Base-by-base conservation (phyloP, 208 protist genomes). In the Naegleria fowleri region DNA sequence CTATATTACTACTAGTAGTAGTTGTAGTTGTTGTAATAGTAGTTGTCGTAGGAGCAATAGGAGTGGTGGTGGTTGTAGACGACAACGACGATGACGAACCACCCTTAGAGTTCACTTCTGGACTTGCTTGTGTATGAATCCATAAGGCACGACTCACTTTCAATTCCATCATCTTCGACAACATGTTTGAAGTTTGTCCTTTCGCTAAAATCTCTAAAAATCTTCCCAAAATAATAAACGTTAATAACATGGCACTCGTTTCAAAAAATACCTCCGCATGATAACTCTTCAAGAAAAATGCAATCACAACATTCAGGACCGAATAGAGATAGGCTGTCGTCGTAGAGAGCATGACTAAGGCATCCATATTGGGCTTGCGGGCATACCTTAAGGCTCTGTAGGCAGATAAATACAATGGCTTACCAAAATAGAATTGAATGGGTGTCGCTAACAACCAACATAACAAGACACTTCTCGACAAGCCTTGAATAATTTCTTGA, bases 161-260 rank as follows among this genome's bases (percentile, higher is more conserved):
- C 19, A 98, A 91, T 40, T 93, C 94, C 95, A 98, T 96, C 22
- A 99, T 91, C 15, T 95, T 92, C 38, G 95, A 93, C 13, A 99
- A 92, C 0, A 97, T 97, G 2, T 95, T 92, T 22, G 94, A 97
- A 33, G 98, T 98, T 91, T 96, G 95, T 41, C 96, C 94, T 92
- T 98, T 98, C 19, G 98, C 98, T 22, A 95, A 88, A 0, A 94
- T 94, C 93, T 99, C 98, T 5, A 99, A 95, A 67, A 67, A 67
- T 29, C 97, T 97, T 4, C 98, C 98, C 4, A 99, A 94, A 87
- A 98, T 94, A 93, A 99, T 98, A 91, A 99, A 98, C 13, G 96
- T 96, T 5, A 98, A 97, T 13, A 99, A 94, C 92, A 97, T 95
- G 36, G 96, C 97, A 0, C 96, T 96, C 0, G 98, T 98, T 91